Conservation (phyloP, 495 filamentous ascomycete species). For the Aspergillus nanangensis region DNA sequence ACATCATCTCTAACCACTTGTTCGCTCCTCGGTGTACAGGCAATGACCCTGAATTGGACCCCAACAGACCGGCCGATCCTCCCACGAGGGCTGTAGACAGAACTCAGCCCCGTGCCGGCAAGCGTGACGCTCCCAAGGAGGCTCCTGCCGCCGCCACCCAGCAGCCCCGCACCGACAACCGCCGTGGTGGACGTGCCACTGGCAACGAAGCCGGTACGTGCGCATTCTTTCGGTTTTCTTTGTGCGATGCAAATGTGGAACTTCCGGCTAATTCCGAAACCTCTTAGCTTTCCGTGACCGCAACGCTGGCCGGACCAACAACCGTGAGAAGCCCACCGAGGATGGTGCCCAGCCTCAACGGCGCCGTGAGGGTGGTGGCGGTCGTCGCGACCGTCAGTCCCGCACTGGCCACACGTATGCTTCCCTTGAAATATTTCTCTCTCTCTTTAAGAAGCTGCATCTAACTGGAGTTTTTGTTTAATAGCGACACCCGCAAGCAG, state of each 20-base stretch:
- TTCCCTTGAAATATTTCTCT: background rate
- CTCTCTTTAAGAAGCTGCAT: background rate
- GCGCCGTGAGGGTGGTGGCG: conserved; percentile 49
- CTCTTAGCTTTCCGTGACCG: conserved; percentile 83
- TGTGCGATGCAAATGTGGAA: background rate
- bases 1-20: conserved; percentile 18
- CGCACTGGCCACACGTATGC: conserved; percentile 66
- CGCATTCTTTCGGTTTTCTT: background rate
- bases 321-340: conserved; percentile 76
- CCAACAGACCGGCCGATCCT: conserved; percentile 67
- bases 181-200: conserved; percentile 55
- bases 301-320: conserved; percentile 73
- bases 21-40: conserved; percentile 42
- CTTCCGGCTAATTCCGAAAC: conserved; percentile 8
- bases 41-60: conserved; percentile 88
- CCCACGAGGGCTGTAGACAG: conserved; percentile 86
- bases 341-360: conserved; percentile 54
- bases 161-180: conserved; percentile 36
- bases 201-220: conserved; percentile 86
- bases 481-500: conserved; percentile 87
- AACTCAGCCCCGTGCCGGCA: conserved; percentile 69
- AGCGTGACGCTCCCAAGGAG: conserved; percentile 84
- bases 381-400: conserved; percentile 78
- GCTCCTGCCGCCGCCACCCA: conserved; percentile 30
- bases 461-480: conserved; percentile 4